phyloP scores from a whole-genome alignment of 371 early-diverging fungal species.

The Coemansia sp. region DNA sequence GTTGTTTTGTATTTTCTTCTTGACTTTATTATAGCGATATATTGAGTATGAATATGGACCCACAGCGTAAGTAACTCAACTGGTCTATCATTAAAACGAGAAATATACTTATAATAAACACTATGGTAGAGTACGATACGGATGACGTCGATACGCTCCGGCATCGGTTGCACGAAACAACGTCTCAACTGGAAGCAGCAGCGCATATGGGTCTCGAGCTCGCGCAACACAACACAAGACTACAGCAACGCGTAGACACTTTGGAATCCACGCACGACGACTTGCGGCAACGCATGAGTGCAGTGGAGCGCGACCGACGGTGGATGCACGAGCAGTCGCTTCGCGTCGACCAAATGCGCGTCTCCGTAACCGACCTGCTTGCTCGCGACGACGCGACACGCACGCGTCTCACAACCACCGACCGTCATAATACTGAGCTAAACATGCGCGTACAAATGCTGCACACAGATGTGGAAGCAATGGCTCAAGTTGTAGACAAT shows the following conservation, averaged over 20 bases:
- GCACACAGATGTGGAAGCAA: conserved; percentile 17
- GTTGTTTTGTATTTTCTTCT: background rate
- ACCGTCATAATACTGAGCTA: conserved; percentile 8
- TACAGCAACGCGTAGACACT: conserved; percentile 14
- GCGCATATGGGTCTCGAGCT: conserved; percentile 43
- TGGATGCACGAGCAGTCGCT: conserved; percentile 49
- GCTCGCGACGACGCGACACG: conserved; percentile 2
- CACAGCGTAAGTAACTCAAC: background rate
- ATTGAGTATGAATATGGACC: background rate
- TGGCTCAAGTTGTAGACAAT: background rate
- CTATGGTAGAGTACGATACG: background rate
- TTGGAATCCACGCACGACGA: conserved; percentile 17
- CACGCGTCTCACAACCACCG: background rate
- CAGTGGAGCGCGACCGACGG: conserved; percentile 39
- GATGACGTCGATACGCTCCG: conserved; percentile 27
- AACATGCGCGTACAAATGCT: conserved; percentile 10
- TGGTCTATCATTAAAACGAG: background rate
- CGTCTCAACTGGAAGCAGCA: conserved; percentile 34
- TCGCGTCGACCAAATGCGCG: conserved; percentile 36
- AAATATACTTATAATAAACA: background rate
- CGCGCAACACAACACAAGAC: conserved; percentile 35
- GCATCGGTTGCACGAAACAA: conserved; percentile 32
- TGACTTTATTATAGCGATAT: background rate
- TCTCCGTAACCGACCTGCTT: conserved; percentile 20
- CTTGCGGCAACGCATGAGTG: conserved; percentile 23